Percentiles rank a stretch among this genome's conserved stretches.
Evolutionary conservation across 306 rosid genomes (phyloP).

Genomic region (Astragalus glycyphyllos): DNA sequence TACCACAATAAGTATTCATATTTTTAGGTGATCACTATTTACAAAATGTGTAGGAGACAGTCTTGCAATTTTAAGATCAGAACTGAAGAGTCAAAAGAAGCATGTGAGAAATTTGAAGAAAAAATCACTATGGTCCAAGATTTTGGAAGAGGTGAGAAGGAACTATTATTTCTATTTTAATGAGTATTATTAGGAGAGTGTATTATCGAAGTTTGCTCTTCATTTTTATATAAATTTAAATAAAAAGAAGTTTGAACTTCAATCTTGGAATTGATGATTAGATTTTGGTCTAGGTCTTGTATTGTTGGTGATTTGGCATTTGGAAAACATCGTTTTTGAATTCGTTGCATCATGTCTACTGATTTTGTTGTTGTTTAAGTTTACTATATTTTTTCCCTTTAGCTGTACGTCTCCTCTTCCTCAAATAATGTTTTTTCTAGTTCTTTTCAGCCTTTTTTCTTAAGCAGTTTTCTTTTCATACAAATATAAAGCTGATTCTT

Average conservation of each 20-base stretch:
- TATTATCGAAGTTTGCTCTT: slow-evolving; percentile 21
- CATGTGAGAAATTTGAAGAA: slow-evolving; percentile 92
- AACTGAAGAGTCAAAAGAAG: slow-evolving; percentile 95
- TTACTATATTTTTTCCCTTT: slow-evolving; percentile 1
- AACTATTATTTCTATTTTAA: slow-evolving; percentile 39
- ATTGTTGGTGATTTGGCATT: slow-evolving; percentile 31
- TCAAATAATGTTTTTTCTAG: neutral
- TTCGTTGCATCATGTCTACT: slow-evolving; percentile 29
- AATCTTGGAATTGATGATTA: slow-evolving; percentile 19
- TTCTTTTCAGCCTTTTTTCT: slow-evolving; percentile 31
- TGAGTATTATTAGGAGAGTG: slow-evolving; percentile 1
- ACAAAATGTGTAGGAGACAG: slow-evolving; percentile 73
- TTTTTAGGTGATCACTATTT: slow-evolving; percentile 40
- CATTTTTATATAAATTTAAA: neutral
- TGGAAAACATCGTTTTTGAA: slow-evolving; percentile 19
- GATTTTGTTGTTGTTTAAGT: slow-evolving; percentile 14
- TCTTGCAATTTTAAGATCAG: slow-evolving; percentile 90
- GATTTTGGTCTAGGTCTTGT: slow-evolving; percentile 9
- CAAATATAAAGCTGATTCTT: slow-evolving; percentile 41
- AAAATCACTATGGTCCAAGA: slow-evolving; percentile 94
- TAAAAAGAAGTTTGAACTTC: slow-evolving; percentile 9
- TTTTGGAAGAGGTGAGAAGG: slow-evolving; percentile 92
- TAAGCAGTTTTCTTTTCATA: slow-evolving; percentile 20
- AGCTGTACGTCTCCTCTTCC: slow-evolving; percentile 3
- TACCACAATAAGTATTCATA: slow-evolving; percentile 11